Evolutionary conservation across 345 rosid species (phyloP).

Genomic region (Moricandia arvensis): DNA sequence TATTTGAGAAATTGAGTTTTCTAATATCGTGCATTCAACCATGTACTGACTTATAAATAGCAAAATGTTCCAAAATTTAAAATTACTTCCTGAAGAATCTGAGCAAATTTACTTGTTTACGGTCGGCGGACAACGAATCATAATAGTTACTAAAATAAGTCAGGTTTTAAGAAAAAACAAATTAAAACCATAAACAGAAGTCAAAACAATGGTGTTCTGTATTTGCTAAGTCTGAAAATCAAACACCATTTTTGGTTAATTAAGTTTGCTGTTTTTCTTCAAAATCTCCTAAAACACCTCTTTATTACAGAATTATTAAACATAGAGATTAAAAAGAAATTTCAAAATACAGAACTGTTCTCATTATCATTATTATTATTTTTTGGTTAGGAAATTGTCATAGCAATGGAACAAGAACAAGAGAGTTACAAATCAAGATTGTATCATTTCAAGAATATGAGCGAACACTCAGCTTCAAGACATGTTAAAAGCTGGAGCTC

Average conservation of each 20-base stretch:
- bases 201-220: conserved; percentile 36
- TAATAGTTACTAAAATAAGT: conserved; percentile 23
- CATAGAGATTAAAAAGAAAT: conserved; percentile 13
- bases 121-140: conserved; percentile 35
- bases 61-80: conserved; percentile 14
- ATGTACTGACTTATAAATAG: conserved; percentile 30
- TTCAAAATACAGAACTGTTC: background rate
- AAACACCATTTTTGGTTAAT: conserved; percentile 25
- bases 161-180: background rate
- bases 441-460: conserved; percentile 53
- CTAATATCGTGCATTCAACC: conserved; percentile 31
- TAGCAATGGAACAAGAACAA: conserved; percentile 64
- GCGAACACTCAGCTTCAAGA: conserved; percentile 40
- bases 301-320: conserved; percentile 29
- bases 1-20: background rate
- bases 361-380: background rate
- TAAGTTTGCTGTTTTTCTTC: conserved; percentile 18
- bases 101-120: conserved; percentile 22
- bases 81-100: conserved; percentile 8
- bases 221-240: conserved; percentile 30
- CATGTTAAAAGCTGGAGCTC: conserved; percentile 58
- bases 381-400: conserved; percentile 36
- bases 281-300: conserved; percentile 32
- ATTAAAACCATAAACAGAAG: conserved; percentile 33
- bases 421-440: conserved; percentile 60